phyloP scores from a whole-genome alignment of 169 alveolate species.

The Cryptosporidium ryanae region DNA sequence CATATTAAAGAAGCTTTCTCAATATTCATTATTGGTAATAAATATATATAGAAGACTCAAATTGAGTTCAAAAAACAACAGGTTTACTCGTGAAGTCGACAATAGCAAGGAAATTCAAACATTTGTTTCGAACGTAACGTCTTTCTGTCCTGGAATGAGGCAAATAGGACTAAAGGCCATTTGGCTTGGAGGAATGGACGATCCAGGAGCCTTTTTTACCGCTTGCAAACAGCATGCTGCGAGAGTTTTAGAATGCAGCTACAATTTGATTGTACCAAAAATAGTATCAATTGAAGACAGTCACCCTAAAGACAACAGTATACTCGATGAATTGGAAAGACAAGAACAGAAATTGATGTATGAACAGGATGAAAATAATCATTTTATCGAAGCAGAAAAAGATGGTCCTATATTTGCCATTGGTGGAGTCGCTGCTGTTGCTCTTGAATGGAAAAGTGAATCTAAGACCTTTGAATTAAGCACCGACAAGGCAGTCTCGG shows the following conservation, averaged over 20 bases:
- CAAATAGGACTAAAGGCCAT: conserved; percentile 1
- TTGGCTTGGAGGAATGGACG: conserved; percentile 54
- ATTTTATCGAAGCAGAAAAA: neutral
- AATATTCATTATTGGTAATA: conserved; percentile 8
- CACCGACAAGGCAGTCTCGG: conserved; percentile 28
- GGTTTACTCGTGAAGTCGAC: neutral
- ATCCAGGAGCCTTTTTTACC: conserved; percentile 56
- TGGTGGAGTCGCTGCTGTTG: conserved; percentile 45
- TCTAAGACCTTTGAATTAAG: conserved; percentile 38
- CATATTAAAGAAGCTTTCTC: conserved; percentile 17
- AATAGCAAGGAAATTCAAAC: conserved; percentile 1
- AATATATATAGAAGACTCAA: neutral
- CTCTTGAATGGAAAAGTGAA: conserved; percentile 41
- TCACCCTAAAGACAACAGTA: neutral
- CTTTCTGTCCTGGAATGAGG: conserved; percentile 17
- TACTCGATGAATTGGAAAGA: too few species aligned
- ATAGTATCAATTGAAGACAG: conserved; percentile 14
- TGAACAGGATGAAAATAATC: neutral
- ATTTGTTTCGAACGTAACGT: conserved; percentile 4
- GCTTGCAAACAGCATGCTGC: conserved; percentile 64
- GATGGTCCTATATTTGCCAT: conserved; percentile 25
- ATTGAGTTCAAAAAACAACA: neutral
- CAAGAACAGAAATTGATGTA: neutral
- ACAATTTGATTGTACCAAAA: conserved; percentile 45
- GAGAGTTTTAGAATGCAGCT: conserved; percentile 16